A percentile compares a stretch with the other conserved stretches of the same genome.
Evolutionary conservation across 257 asterid genomes (phyloP).

Genomic region (Salvia hispanica): DNA sequence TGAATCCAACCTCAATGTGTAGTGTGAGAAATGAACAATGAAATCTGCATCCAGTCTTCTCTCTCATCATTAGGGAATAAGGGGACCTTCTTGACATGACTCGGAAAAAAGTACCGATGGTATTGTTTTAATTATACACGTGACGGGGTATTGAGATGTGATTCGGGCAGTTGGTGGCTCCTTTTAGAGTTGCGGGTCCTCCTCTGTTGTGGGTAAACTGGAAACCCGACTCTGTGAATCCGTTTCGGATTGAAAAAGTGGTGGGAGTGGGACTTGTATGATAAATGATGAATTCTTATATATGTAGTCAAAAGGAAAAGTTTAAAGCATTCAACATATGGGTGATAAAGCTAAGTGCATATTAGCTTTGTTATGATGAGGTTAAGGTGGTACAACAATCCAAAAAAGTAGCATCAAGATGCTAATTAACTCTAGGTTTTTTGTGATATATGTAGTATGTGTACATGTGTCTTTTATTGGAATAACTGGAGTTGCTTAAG

Average conservation of each 20-base stretch:
- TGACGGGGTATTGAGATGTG: not conserved
- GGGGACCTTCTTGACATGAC: not conserved
- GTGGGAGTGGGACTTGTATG: not conserved
- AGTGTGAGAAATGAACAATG: conserved; percentile 16
- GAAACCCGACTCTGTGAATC: too few relatives aligned
- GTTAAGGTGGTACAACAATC: not conserved
- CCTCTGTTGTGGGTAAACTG: too few relatives aligned
- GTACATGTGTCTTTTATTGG: not conserved
- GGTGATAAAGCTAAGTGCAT: not conserved
- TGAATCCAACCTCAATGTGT: conserved; percentile 22
- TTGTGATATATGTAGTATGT: not conserved
- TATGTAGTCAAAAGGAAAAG: conserved; percentile 2
- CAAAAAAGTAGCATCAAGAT: not conserved
- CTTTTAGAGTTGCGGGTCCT: too few relatives aligned
- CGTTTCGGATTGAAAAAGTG: not conserved
- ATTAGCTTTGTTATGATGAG: conserved; percentile 15
- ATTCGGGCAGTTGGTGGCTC: too few relatives aligned
- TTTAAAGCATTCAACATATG: conserved; percentile 16
- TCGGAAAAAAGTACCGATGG: not conserved
- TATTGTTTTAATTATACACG: not conserved
- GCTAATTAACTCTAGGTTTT: not conserved
- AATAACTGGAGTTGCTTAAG: not conserved
- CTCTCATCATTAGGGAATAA: too few relatives aligned
- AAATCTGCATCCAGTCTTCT: conserved; percentile 21
- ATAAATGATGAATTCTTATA: not conserved